These are phyloP conservation scores for Bolboschoenus planiculmis DNA, from an alignment of 176 grass and related monocot species.

Conservation along the genomic window DNA sequence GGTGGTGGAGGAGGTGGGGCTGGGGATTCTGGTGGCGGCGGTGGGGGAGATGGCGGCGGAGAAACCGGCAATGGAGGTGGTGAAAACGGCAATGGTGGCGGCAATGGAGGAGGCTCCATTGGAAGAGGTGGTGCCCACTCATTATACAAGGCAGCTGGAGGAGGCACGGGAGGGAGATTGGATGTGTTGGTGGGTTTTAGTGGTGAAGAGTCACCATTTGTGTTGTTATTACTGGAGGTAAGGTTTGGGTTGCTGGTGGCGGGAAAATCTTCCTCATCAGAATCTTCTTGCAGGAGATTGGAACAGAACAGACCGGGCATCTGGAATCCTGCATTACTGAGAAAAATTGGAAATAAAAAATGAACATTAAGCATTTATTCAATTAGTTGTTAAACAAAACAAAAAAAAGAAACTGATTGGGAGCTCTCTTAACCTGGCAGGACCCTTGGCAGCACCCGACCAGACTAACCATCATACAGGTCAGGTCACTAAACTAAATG, in stretches of 20 bases:
- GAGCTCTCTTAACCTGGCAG: background rate
- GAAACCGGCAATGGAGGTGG: constrained; percentile 8
- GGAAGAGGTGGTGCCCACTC: constrained; percentile 10
- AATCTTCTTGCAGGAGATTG: constrained; percentile 15
- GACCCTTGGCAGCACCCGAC: background rate
- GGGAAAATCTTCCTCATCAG: constrained; percentile 18
- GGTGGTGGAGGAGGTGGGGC: constrained; percentile 20
- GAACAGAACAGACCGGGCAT: constrained; percentile 13
- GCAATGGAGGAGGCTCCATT: constrained; percentile 9
- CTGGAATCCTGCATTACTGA: constrained; percentile 18
- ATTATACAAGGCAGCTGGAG: background rate
- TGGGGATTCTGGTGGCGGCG: background rate
- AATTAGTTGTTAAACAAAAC: background rate
- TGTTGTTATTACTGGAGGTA: background rate
- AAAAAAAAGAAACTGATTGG: background rate
- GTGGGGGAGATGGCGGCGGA: constrained; percentile 1
- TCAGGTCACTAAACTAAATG: background rate
- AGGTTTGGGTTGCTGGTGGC: background rate
- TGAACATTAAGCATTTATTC: background rate
- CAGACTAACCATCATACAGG: background rate
- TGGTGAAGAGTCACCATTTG: background rate
- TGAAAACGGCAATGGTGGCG: constrained; percentile 1
- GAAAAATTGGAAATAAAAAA: constrained; percentile 4
- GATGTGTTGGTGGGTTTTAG: background rate
- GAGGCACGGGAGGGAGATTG: background rate